Base-by-base conservation (phyloP, 176 grass and related monocot genomes). In the Eragrostis nindensis region DNA sequence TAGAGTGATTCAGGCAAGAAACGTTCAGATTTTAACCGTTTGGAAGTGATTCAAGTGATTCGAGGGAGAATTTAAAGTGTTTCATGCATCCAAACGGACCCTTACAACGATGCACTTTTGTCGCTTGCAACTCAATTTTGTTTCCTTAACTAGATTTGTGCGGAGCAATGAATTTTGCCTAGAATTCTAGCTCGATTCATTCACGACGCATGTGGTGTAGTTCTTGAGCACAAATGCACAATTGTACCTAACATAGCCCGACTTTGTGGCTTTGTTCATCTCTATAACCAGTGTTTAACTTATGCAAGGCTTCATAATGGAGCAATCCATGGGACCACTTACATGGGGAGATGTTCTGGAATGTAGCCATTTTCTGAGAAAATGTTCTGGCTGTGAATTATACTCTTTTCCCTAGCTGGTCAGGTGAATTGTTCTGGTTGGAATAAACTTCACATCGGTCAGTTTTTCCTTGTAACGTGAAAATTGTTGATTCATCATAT, bases 261-360 rank as follows among this genome's bases (percentile, higher is more conserved):
- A 17, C 59, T 6, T 74, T 38, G 4, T 50, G 19, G 30, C 50
- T 60, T 41, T 7, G 49, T 86, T 86, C 70, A 49, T 68, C 48
- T n/a, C 5, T 44, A 1, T 2, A 22, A 43, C 39, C 0, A 22
- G 6, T 11, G 1, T 0, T 46, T 11, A 52, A 32, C 69, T 29
- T 71, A 30, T 16, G 15, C 27, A 47, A 2, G 3, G 44, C 1
- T 10, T 29, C 49, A 71, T 71, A 12, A 46, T 26, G 21, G 2
- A 68, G 21, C 40, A 45, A 24, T 44, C 32, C 4, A 38, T 18
- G 36, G 64, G 19, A 8, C 38, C 7, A 7, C 50, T 17, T 32
- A 27, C 18, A 8, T 55, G 6, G 18, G 21, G 6, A n/a, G 21
- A 55, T 21, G 21, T n/a, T 18, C 32, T 36, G 32, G 32, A 36